Evolutionary conservation across 179 eudicot genomes (phyloP), one percentile per base, ranked within the genome.

Genomic region (Silene coronaria): DNA sequence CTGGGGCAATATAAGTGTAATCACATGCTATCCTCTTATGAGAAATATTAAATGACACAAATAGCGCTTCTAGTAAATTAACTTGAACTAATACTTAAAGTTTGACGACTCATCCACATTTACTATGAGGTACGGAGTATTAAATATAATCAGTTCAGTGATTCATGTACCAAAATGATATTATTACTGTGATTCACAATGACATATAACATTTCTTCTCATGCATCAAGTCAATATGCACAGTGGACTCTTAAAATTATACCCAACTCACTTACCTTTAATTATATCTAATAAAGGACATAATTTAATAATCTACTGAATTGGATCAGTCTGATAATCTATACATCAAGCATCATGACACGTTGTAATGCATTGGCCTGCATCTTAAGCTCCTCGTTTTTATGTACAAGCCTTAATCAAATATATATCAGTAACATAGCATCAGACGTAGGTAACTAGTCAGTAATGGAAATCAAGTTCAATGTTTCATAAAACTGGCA

Each of bases 401-500:
- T 64, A 12, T 28, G 68, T 64, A 0, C 68, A 26, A 13, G 16
- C 60, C 36, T 53, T 4, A 11, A 6, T n/a, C 28, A 28, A 6
- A 45, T 6, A 12, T 27, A 45, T 66, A 45, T 24, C 70, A 24
- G 42, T 24, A 23, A 75, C 22, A 66, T n/a, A 48, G 70, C 53
- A 74, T 58, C 36, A 36, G n/a, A 16, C 32, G 26, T 65, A 69
- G 27, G 74, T 45, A 45, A 71, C 51, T 22, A 70, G 65, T 70
- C 70, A 77, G 17, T 14, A 27, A 48, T 22, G 8, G 65, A 71
- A 66, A 42, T 42, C 48, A 34, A 46, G 46, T 26, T 51, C 60
- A 71, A 71, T 23, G 5, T 72, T 32, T 72, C 61, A 74, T 67
- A 28, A 74, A 67, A 24, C 11, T 74, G 30, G 77, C 45, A 48